phyloP scores from a whole-genome alignment of 345 rosid genomes.

The Sonneratia alba region DNA sequence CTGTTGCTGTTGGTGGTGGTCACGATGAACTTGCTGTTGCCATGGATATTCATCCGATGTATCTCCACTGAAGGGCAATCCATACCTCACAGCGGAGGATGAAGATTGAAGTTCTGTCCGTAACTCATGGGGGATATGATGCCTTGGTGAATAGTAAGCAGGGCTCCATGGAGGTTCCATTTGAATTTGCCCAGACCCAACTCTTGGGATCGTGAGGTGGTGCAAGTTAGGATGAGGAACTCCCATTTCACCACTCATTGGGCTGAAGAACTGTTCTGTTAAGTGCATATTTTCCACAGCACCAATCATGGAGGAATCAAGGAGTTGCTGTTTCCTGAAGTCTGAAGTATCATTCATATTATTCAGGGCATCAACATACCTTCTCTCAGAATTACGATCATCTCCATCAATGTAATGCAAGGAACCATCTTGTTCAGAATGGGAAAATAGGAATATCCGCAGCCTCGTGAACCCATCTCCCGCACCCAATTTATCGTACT shows the following conservation, averaged over 20 bases:
- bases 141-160: slow-evolving; percentile 78
- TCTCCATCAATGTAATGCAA: slow-evolving; percentile 61
- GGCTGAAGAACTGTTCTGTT: slow-evolving; percentile 34
- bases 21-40: slow-evolving; percentile 52
- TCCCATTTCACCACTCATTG: slow-evolving; percentile 43
- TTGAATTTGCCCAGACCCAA: slow-evolving; percentile 34
- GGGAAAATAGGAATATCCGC: slow-evolving; percentile 79
- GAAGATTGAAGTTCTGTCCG: slow-evolving; percentile 70
- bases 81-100: slow-evolving; percentile 64
- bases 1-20: slow-evolving; percentile 34
- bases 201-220: slow-evolving; percentile 38
- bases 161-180: slow-evolving; percentile 69
- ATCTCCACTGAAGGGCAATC: slow-evolving; percentile 63
- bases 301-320: slow-evolving; percentile 33
- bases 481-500: slow-evolving; percentile 82
- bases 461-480: slow-evolving; percentile 92
- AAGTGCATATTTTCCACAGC: slow-evolving; percentile 21
- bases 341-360: slow-evolving; percentile 66
- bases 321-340: slow-evolving; percentile 41
- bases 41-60: slow-evolving; percentile 61
- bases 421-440: slow-evolving; percentile 57
- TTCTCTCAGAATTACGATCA: slow-evolving; percentile 76
- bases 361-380: slow-evolving; percentile 94
- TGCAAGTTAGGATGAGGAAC: slow-evolving; percentile 46
- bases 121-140: slow-evolving; percentile 66